Evolutionary conservation across 2,329 filamentous ascomycete species (phyloP), one percentile per base, ranked within the genome.

Genomic region (Ilyonectria mors-panacis): DNA sequence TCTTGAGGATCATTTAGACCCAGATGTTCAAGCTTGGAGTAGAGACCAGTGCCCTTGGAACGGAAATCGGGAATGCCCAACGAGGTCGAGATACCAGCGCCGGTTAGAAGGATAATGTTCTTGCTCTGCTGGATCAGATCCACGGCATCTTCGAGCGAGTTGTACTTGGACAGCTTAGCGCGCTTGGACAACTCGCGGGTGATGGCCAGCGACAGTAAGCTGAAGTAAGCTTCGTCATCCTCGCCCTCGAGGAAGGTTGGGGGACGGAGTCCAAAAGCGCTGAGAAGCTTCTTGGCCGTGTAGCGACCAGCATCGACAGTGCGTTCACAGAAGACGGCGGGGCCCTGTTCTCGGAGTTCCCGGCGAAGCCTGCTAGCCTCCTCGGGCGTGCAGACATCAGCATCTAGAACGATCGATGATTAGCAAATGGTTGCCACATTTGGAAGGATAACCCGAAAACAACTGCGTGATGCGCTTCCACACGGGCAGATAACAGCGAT

Each of bases 51-150:
- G 76, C 94, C 93, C 80, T 96, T 96, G 59, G 95, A 98, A 72
- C 96, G 92, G 78, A 99, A 99, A 80, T 99, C 96, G 5, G 96
- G 96, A 66, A 99, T 98, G 68, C 96, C 96, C 21, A 99, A 89
- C 58, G 94, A 97, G 1, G 96, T 99, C 28, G 95, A 98, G 73
- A 99, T 98, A 72, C 96, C 96, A 19, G 96, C 96, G 58, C 96
- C 96, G 1, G 96, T 98, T 72, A 99, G 89, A 71, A 98, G 93
- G 76, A 99, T 89, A 79, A 99, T 95, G 80, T 97, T 97, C 73
- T 89, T 89, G 64, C 91, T 90, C 66, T 88, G 87, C 73, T 89
- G 86, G 48, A 99, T 87, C 57, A 99, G 85, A 15, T 86, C 82
- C 9, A 96, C 94, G 5, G 94, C 96, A 81, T 99, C 94, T 70